Base-by-base conservation (phyloP, 768 basidiomycete species). In the Xerocomellus dryophilus region DNA sequence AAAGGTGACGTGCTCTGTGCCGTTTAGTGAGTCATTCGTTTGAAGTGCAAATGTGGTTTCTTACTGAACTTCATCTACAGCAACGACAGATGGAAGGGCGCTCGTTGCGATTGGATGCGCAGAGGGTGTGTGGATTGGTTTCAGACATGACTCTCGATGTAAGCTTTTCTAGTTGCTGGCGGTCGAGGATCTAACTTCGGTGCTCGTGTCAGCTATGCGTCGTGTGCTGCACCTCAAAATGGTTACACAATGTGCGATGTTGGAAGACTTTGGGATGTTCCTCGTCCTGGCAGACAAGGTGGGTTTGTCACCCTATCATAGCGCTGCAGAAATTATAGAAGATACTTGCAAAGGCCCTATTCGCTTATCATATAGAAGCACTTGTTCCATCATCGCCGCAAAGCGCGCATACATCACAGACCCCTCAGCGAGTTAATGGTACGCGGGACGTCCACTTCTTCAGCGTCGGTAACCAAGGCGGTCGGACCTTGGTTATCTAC, bases 181-280 rank as follows among this genome's bases (percentile, higher is more conserved):
- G 3, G 35, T 47, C 10, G 4, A 11, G 18, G 3, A 38, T 38
- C 54, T 69, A 45, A 58, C 51, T 42, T 47, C 23, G 39, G 18
- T 50, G 42, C 20, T 47, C 9, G 25, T 34, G 41, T 51, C 54
- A 95, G 92, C 93, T 3, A 84, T 98, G 78, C 86, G 93, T 31
- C 91, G 93, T 23, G 95, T 98, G 15, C 77, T 98, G 2, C 95
- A 97, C 67, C 75, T 98, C 42, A 93, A 93, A 71, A 84, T 86
- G 76, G 94, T 98, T 31, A 94, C 93, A 0, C 93, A 97, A 65
- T 93, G 92, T 67, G 94, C 94, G 0, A 95, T 98, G 81, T 75
- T 98, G 7, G 93, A 97, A 66, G 91, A 96, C 58, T 98, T 97
- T 69, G 91, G 93, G 15, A 93, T 98, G 60, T 94, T 99, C 78